phyloP scores from a whole-genome alignment of 352 stramenopile genomes.

The Phytophthora megakarya region DNA sequence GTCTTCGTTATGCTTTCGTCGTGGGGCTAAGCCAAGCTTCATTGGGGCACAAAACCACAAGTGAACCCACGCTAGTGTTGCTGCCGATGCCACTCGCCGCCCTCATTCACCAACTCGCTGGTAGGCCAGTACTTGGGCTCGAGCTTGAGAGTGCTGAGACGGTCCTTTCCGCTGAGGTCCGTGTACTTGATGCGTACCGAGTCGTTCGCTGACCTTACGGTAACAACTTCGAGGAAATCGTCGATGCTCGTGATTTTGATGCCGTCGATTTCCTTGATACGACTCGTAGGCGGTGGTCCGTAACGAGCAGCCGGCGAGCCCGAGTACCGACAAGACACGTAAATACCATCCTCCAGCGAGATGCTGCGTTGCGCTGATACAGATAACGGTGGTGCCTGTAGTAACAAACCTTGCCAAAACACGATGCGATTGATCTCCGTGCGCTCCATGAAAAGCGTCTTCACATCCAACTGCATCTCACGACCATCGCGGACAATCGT shows the following conservation, averaged over 20 bases:
- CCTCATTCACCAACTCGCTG: slow-evolving; percentile 81
- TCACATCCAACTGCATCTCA: slow-evolving; percentile 71
- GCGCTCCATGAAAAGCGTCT: slow-evolving; percentile 79
- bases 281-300: slow-evolving; percentile 84
- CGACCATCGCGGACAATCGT: slow-evolving; percentile 87
- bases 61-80: slow-evolving; percentile 43
- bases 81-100: slow-evolving; percentile 76
- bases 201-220: slow-evolving; percentile 55
- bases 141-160: slow-evolving; percentile 88
- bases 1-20: not conserved
- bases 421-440: slow-evolving; percentile 92
- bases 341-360: slow-evolving; percentile 82
- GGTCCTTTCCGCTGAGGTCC: slow-evolving; percentile 86
- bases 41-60: not conserved
- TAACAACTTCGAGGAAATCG: slow-evolving; percentile 85
- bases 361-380: slow-evolving; percentile 87
- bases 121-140: slow-evolving; percentile 92
- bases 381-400: slow-evolving; percentile 88
- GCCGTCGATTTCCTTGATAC: slow-evolving; percentile 92
- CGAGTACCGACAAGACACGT: slow-evolving; percentile 87
- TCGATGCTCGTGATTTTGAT: slow-evolving; percentile 88
- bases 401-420: slow-evolving; percentile 90
- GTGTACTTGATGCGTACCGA: slow-evolving; percentile 91
- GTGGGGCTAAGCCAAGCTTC: not conserved
- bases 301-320: slow-evolving; percentile 90